Evolutionary conservation across 2,329 filamentous ascomycete genomes (phyloP).

Genomic region (Lasiodiplodia citricola): DNA sequence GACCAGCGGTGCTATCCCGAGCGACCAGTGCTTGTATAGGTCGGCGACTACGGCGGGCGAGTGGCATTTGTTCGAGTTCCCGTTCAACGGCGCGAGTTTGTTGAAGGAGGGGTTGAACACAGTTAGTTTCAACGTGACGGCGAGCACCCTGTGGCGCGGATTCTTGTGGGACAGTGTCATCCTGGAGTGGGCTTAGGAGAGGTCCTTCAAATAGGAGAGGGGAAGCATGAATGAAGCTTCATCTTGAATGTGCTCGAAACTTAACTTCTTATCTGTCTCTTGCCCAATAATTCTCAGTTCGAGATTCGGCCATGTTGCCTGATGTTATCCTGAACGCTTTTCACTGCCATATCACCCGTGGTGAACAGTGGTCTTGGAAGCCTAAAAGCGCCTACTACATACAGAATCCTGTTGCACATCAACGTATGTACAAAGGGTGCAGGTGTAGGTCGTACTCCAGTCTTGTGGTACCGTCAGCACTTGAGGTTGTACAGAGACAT

Average conservation of each 20-base stretch:
- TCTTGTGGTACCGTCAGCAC: not conserved
- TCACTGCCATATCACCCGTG: not conserved
- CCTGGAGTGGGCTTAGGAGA: slow-evolving; percentile 39
- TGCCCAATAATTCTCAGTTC: not conserved
- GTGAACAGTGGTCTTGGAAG: not conserved
- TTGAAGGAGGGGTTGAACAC: slow-evolving; percentile 44
- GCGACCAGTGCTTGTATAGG: slow-evolving; percentile 56
- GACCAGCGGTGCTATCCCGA: slow-evolving; percentile 43
- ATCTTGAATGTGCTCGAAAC: not conserved
- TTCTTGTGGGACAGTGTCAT: slow-evolving; percentile 52
- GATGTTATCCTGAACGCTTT: not conserved
- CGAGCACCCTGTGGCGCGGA: slow-evolving; percentile 45
- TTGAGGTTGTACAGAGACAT: not conserved
- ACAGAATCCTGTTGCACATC: not conserved
- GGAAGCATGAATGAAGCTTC: not conserved
- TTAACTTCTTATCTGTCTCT: not conserved
- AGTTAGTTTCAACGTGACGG: slow-evolving; percentile 45
- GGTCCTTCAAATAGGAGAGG: not conserved
- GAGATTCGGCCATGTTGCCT: not conserved
- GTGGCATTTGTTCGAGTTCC: slow-evolving; percentile 54
- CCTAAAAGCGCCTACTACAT: not conserved
- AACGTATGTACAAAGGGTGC: not conserved
- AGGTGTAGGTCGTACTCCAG: not conserved
- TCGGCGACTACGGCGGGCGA: slow-evolving; percentile 54
- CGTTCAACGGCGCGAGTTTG: slow-evolving; percentile 34